Percentiles rank a stretch among this genome's conserved stretches.
Evolutionary conservation across 352 stramenopile species (phyloP).

Genomic region (Phytophthora syringae): DNA sequence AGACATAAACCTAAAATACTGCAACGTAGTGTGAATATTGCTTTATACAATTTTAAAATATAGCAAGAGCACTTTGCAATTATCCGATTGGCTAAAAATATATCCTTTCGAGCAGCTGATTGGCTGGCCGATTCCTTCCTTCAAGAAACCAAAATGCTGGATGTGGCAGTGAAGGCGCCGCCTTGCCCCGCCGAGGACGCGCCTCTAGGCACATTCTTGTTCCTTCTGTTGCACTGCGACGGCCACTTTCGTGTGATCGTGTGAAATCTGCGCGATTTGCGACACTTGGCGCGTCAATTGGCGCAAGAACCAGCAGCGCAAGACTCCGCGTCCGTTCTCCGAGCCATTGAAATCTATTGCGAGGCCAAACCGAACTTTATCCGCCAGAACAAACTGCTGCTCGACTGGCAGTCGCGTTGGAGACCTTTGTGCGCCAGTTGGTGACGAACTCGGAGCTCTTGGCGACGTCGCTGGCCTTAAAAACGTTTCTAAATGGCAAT

Average conservation of each 20-base stretch:
- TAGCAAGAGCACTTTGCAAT: no score
- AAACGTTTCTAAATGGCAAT: conserved; percentile 38
- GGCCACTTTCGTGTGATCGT: conserved; percentile 32
- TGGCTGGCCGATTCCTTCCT: no score
- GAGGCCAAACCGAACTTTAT: conserved; percentile 19
- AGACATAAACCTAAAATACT: no score
- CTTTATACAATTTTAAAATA: no score
- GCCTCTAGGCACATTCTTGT: conserved; percentile 7
- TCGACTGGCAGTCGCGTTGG: conserved; percentile 34
- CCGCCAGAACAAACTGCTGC: conserved; percentile 8
- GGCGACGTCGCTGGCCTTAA: conserved; percentile 25
- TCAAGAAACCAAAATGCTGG: conserved; percentile 4
- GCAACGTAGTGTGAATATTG: no score
- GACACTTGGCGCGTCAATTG: conserved; percentile 31
- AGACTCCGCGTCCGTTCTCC: background rate
- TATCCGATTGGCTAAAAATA: no score
- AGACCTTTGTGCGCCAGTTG: conserved; percentile 31
- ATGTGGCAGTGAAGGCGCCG: conserved; percentile 28
- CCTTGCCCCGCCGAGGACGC: conserved; percentile 5
- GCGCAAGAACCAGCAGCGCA: background rate
- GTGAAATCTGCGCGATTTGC: conserved; percentile 40
- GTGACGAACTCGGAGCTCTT: conserved; percentile 24
- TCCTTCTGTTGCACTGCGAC: conserved; percentile 32
- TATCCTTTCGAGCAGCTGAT: no score
- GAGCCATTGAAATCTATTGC: conserved; percentile 28